Base-by-base conservation (phyloP, 164 flowering plant species). In the Kalanchoe fedtschenkoi region DNA sequence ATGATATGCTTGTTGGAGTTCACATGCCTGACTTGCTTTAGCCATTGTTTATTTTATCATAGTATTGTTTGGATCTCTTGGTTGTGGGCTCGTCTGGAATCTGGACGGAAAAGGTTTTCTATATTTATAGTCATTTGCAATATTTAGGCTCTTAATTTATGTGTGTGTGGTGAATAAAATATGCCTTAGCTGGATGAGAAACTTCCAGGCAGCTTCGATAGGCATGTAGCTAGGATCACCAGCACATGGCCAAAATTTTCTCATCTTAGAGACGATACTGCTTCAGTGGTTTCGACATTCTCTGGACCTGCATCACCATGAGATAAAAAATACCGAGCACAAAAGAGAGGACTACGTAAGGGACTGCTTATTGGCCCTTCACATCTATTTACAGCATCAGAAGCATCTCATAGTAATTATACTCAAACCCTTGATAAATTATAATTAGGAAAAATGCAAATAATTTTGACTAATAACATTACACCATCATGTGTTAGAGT, bases 211-310 rank as follows among this genome's bases (percentile, higher is more conserved):
- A 10, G 8, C 22, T 21, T 47, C 21, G 6, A n/a, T n/a, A 19
- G 39, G 39, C 39, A 37, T 37, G 2, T 37, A 37, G 39, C 26
- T 47, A 22, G 54, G 54, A 9, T 21, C 29, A 22, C 21, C 5
- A 22, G 29, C 16, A 22, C 54, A 19, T n/a, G 62, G 60, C 68
- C 63, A 22, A 39, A 68, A 19, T 60, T 70, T 62, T 62, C 81
- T 66, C 74, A 68, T 66, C 74, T 62, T 3, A 70, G 68, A 72
- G 91, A 85, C 44, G 86, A 85, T 43, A 75, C 83, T 44, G 78
- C 85, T 67, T 82, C 95, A 65, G 78, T 83, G 46, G 74, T 82
- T 39, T 77, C 96, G 41, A 65, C 87, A 62, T 78, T 69, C 69
- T 84, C 89, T 10, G 84, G 84, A 21, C 84, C 81, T 51, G 13